phyloP scores from a whole-genome alignment of 139 green algal species.

The Chlorella sp. region DNA sequence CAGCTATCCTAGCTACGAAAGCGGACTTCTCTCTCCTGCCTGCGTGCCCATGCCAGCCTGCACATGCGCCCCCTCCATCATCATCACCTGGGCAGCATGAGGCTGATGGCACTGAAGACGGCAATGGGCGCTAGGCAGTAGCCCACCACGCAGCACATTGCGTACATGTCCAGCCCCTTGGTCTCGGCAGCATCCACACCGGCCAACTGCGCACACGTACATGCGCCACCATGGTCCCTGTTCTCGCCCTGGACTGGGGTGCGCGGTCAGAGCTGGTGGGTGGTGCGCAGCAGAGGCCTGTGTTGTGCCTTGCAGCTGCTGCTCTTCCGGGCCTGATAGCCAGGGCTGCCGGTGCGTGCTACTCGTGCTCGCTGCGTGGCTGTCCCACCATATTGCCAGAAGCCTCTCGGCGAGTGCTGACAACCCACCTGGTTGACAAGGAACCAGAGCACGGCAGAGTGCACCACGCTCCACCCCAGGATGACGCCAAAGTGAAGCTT shows the following conservation, averaged over 20 bases:
- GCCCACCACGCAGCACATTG: slow-evolving; percentile 78
- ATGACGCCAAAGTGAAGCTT: slow-evolving; percentile 95
- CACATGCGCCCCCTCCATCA: neutral
- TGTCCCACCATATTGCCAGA: too few species aligned
- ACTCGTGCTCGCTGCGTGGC: too few species aligned
- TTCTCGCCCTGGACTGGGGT: too few species aligned
- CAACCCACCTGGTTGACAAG: slow-evolving; percentile 37
- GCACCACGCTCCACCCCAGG: slow-evolving; percentile 86
- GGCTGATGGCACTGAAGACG: slow-evolving; percentile 46
- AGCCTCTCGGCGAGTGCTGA: neutral
- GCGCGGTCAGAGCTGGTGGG: too few species aligned
- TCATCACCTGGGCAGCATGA: slow-evolving; percentile 71
- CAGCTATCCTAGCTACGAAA: too few species aligned
- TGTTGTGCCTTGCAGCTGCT: too few species aligned
- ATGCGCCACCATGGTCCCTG: too few species aligned
- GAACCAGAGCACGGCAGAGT: slow-evolving; percentile 68
- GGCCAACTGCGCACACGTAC: neutral
- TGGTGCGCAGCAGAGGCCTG: too few species aligned
- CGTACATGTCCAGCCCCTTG: slow-evolving; percentile 75
- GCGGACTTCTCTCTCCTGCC: too few species aligned
- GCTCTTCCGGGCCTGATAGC: too few species aligned
- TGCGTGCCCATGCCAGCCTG: neutral
- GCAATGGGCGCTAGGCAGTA: slow-evolving; percentile 87
- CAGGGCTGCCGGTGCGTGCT: too few species aligned
- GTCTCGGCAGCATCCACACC: slow-evolving; percentile 22